These are phyloP conservation scores for Saururus chinensis DNA, from an alignment of 164 flowering plant genomes.

Conservation along the genomic window DNA sequence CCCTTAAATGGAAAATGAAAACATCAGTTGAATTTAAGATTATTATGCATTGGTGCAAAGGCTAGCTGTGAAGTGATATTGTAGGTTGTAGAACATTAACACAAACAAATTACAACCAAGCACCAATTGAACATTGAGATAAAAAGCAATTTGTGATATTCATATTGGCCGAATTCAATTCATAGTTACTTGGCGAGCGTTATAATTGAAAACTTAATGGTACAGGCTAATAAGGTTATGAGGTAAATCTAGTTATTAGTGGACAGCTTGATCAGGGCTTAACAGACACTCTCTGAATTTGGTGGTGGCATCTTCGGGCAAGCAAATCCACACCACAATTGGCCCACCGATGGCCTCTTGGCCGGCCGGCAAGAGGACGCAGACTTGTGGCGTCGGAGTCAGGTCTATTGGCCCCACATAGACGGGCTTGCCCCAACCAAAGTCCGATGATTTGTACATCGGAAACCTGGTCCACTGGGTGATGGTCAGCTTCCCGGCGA, in stretches of 20 bases:
- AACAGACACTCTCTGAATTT: slow-evolving; percentile 36
- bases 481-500: slow-evolving; percentile 73
- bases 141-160: too few species aligned
- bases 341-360: slow-evolving; percentile 16
- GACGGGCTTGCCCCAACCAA: slow-evolving; percentile 73
- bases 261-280: neutral
- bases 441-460: slow-evolving; percentile 65
- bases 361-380: slow-evolving; percentile 62
- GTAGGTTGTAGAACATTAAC: too few species aligned
- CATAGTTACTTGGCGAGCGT: too few species aligned
- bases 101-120: too few species aligned
- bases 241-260: neutral
- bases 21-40: too few species aligned
- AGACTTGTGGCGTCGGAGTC: slow-evolving; percentile 80
- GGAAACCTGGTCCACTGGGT: slow-evolving; percentile 90
- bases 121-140: too few species aligned
- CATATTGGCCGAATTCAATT: too few species aligned
- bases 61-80: too few species aligned
- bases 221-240: too few species aligned
- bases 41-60: too few species aligned
- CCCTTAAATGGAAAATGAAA: too few species aligned
- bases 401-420: slow-evolving; percentile 81
- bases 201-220: too few species aligned
- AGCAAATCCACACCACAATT: slow-evolving; percentile 69
- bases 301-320: slow-evolving; percentile 54